These are phyloP conservation scores for Monilinia laxa DNA, from an alignment of 2,329 filamentous ascomycete species.

Conservation along the genomic window DNA sequence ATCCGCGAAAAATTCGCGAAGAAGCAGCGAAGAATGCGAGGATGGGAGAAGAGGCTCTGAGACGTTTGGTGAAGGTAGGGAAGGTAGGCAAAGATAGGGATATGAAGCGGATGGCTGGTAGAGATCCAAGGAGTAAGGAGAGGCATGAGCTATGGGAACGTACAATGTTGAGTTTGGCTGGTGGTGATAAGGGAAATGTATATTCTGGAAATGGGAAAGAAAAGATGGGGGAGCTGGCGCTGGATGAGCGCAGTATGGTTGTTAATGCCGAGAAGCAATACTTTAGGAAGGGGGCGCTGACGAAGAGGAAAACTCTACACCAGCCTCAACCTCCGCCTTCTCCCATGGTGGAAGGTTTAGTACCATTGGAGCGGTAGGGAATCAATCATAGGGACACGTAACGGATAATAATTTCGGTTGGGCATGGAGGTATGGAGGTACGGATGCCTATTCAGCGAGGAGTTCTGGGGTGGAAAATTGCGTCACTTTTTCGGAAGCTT, in stretches of 20 bases:
- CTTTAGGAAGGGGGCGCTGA: slow-evolving; percentile 46
- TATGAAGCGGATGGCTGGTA: slow-evolving; percentile 53
- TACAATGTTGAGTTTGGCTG: slow-evolving; percentile 55
- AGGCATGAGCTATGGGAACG: slow-evolving; percentile 61
- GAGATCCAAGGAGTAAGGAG: slow-evolving; percentile 52
- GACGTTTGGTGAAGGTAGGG: slow-evolving; percentile 58
- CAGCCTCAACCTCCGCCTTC: slow-evolving; percentile 1
- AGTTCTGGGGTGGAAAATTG: slow-evolving; percentile 15
- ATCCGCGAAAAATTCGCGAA: slow-evolving; percentile 58
- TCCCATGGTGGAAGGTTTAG: slow-evolving; percentile 11
- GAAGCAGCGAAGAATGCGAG: slow-evolving; percentile 60
- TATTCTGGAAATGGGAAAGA: slow-evolving; percentile 30
- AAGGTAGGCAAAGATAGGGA: slow-evolving; percentile 66
- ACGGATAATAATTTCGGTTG: slow-evolving; percentile 14
- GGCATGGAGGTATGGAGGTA: neutral
- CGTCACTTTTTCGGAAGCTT: neutral
- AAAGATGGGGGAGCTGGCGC: slow-evolving; percentile 32
- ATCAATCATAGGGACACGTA: neutral
- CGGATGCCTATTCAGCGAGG: slow-evolving; percentile 16
- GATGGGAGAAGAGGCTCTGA: slow-evolving; percentile 61
- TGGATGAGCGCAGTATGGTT: slow-evolving; percentile 64
- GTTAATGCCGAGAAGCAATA: slow-evolving; percentile 58
- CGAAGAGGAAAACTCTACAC: slow-evolving; percentile 30
- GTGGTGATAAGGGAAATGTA: slow-evolving; percentile 27
- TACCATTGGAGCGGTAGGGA: slow-evolving; percentile 17